Conservation (phyloP, 2,329 filamentous ascomycete species). For the Gliomastix tumulicola region DNA sequence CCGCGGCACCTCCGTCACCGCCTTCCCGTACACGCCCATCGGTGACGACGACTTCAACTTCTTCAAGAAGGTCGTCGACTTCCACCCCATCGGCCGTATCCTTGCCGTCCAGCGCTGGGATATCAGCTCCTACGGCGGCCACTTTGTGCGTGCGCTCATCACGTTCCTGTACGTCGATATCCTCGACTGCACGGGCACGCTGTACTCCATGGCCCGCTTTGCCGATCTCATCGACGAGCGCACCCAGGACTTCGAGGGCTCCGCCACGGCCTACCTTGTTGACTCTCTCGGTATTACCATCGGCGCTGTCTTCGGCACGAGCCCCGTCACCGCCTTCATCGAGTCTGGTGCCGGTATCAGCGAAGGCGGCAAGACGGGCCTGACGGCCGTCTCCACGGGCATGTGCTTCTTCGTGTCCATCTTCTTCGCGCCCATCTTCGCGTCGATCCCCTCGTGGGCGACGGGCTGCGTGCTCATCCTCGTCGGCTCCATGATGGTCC, state of each 20-base stretch:
- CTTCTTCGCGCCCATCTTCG: conserved; percentile 88
- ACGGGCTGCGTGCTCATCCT: conserved; percentile 81
- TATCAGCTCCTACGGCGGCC: conserved; percentile 58
- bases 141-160: conserved; percentile 78
- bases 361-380: conserved; percentile 76
- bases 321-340: conserved; percentile 80
- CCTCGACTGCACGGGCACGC: conserved; percentile 76
- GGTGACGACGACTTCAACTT: conserved; percentile 73
- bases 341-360: conserved; percentile 88
- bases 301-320: conserved; percentile 68
- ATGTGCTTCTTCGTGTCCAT: conserved; percentile 81
- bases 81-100: conserved; percentile 67
- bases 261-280: conserved; percentile 74
- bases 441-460: conserved; percentile 82
- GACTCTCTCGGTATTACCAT: conserved; percentile 75
- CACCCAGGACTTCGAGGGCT: conserved; percentile 84
- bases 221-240: conserved; percentile 72
- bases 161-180: conserved; percentile 91
- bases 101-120: conserved; percentile 71
- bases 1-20: conserved; percentile 66
- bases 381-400: conserved; percentile 72
- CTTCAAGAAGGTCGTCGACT: conserved; percentile 81
- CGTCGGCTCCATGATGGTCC: conserved; percentile 79
- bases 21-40: conserved; percentile 66
- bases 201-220: conserved; percentile 87